These are phyloP conservation scores for Ceratobasidium papillatum DNA, from an alignment of 1,284 basidiomycete genomes.

Conservation along the genomic window DNA sequence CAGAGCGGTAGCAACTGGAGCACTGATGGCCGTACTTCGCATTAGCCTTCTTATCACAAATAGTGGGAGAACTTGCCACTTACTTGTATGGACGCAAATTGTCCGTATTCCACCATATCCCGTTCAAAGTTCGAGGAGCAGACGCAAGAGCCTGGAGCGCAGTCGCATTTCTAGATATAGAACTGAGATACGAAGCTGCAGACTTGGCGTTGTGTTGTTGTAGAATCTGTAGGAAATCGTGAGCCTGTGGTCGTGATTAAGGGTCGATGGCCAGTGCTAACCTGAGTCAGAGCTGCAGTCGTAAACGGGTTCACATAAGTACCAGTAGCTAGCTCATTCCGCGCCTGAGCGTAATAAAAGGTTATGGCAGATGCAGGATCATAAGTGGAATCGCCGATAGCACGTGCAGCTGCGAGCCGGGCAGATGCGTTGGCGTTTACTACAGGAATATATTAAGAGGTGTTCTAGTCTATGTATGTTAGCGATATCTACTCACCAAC, in stretches of 20 bases:
- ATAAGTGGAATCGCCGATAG: constrained; percentile 51
- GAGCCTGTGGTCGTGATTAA: constrained; percentile 45
- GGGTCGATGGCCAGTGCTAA: constrained; percentile 28
- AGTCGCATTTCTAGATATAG: neutral
- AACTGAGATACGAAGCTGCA: constrained; percentile 48
- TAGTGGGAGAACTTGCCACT: constrained; percentile 3
- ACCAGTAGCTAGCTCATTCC: constrained; percentile 41
- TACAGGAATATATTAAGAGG: no score
- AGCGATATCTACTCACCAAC: constrained; percentile 49
- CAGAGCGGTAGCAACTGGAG: constrained; percentile 57
- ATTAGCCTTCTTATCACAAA: neutral
- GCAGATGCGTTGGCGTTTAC: constrained; percentile 51
- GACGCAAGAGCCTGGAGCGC: constrained; percentile 50
- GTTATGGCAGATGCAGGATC: constrained; percentile 51
- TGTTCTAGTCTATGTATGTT: neutral
- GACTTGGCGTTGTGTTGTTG: constrained; percentile 35
- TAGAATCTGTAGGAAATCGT: constrained; percentile 43
- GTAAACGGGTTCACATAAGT: constrained; percentile 38
- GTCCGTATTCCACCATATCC: constrained; percentile 50
- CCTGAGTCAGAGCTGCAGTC: constrained; percentile 14
- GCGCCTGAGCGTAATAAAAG: constrained; percentile 50
- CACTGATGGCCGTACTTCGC: constrained; percentile 27
- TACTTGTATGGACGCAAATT: constrained; percentile 57
- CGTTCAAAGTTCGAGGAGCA: constrained; percentile 56
- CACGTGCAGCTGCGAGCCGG: constrained; percentile 49